phyloP scores from a whole-genome alignment of 768 basidiomycete species.

The Pulveroboletus sp. region DNA sequence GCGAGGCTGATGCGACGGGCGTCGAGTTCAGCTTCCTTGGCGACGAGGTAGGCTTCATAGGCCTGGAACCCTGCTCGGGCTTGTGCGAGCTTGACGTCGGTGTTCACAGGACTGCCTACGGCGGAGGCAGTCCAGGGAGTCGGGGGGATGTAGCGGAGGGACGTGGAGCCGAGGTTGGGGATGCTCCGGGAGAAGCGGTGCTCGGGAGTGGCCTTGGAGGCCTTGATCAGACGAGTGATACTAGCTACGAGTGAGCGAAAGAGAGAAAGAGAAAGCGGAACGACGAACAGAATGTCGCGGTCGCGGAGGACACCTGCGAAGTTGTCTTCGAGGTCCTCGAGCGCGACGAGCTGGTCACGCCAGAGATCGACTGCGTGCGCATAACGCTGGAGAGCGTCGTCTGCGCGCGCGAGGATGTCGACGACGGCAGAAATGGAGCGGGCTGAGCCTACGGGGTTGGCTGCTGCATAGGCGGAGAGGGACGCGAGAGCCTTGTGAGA shows the following conservation, averaged over 20 bases:
- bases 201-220: constrained; percentile 55
- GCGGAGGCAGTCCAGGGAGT: constrained; percentile 26
- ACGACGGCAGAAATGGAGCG: constrained; percentile 40
- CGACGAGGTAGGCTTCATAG: constrained; percentile 69
- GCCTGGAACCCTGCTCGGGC: constrained; percentile 80
- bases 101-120: constrained; percentile 16
- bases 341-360: constrained; percentile 52
- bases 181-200: constrained; percentile 34
- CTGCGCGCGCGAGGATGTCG: constrained; percentile 55
- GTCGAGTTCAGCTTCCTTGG: constrained; percentile 67
- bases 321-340: constrained; percentile 72
- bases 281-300: constrained; percentile 74
- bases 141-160: constrained; percentile 40
- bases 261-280: background rate
- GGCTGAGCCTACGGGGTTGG: constrained; percentile 41
- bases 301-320: constrained; percentile 62
- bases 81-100: constrained; percentile 47
- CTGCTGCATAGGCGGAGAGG: constrained; percentile 69
- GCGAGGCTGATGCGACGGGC: constrained; percentile 50
- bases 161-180: constrained; percentile 38
- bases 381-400: constrained; percentile 65
- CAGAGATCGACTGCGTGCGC: constrained; percentile 59
- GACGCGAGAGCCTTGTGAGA: constrained; percentile 61
- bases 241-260: constrained; percentile 36
- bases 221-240: constrained; percentile 75